A percentile compares a stretch with the other conserved stretches of the same genome.
Evolutionary conservation across 352 stramenopile species (phyloP).

Genomic region (Aphanomyces cochlioides): DNA sequence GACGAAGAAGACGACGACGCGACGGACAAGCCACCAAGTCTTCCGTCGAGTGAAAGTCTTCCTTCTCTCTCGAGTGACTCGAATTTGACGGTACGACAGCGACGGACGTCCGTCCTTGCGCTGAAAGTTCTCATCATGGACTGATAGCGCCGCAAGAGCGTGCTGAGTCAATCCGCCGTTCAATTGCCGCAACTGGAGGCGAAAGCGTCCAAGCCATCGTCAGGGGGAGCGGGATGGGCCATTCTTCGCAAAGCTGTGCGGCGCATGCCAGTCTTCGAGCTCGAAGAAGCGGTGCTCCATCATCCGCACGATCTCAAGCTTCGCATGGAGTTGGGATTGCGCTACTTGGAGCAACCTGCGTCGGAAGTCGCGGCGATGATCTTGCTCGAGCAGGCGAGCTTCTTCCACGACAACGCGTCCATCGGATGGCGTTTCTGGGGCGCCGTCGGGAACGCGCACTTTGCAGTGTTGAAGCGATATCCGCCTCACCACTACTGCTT

Average conservation of each 20-base stretch:
- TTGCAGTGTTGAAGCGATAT: slow-evolving; percentile 7
- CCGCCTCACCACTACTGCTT: slow-evolving; percentile 15
- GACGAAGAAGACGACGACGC: no score
- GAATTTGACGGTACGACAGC: background rate
- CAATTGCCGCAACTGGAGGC: background rate
- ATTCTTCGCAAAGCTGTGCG: slow-evolving; percentile 15
- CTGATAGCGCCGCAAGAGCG: no score
- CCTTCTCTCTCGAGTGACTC: background rate
- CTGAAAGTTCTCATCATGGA: no score
- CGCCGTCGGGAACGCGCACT: slow-evolving; percentile 21
- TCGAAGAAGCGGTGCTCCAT: slow-evolving; percentile 18
- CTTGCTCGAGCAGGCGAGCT: slow-evolving; percentile 25
- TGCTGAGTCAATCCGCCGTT: no score
- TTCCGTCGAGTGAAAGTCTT: background rate
- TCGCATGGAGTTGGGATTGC: slow-evolving; percentile 5
- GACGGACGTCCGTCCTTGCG: no score
- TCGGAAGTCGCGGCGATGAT: slow-evolving; percentile 15
- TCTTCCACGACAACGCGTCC: slow-evolving; percentile 12
- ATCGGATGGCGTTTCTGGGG: slow-evolving; percentile 19
- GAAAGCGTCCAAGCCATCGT: background rate
- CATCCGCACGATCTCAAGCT: slow-evolving; percentile 5
- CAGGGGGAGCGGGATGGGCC: background rate
- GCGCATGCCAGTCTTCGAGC: slow-evolving; percentile 17
- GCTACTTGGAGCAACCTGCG: slow-evolving; percentile 6
- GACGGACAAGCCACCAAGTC: background rate